phyloP scores from a whole-genome alignment of 768 basidiomycete genomes.

The Naganishia kalamii region DNA sequence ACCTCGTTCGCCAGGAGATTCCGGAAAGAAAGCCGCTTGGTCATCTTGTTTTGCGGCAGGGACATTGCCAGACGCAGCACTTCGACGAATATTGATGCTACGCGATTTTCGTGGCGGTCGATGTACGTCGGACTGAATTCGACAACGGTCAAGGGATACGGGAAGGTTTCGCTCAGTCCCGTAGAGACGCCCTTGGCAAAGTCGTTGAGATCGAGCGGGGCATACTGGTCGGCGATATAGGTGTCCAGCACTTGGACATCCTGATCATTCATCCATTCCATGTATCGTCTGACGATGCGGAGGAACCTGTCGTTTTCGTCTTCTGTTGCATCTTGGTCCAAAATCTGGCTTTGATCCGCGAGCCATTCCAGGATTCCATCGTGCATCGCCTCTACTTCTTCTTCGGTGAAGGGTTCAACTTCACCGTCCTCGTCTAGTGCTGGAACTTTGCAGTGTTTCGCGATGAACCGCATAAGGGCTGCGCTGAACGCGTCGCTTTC shows the following conservation, averaged over 20 bases:
- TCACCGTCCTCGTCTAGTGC: too few species aligned
- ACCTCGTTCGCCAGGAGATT: not conserved
- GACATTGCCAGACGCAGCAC: not conserved
- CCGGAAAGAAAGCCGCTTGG: not conserved
- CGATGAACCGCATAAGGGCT: too few species aligned
- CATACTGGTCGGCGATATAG: not conserved
- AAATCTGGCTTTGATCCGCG: too few species aligned
- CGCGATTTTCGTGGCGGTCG: not conserved
- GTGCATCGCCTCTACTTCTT: too few species aligned
- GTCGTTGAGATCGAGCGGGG: not conserved
- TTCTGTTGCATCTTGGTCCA: too few species aligned
- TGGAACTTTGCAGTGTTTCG: too few species aligned
- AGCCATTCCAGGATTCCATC: too few species aligned
- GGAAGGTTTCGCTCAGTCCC: not conserved
- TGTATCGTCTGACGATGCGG: too few species aligned
- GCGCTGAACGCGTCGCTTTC: too few species aligned
- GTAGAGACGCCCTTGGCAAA: not conserved
- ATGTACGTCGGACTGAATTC: not conserved
- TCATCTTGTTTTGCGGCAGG: not conserved
- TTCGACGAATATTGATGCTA: not conserved
- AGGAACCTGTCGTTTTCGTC: not conserved
- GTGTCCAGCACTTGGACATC: not conserved
- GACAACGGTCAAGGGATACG: not conserved
- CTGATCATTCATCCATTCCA: too few species aligned
- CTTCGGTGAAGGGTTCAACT: too few species aligned